Evolutionary conservation across 208 protist species (phyloP).

Genomic region (Hexamita inflata): DNA sequence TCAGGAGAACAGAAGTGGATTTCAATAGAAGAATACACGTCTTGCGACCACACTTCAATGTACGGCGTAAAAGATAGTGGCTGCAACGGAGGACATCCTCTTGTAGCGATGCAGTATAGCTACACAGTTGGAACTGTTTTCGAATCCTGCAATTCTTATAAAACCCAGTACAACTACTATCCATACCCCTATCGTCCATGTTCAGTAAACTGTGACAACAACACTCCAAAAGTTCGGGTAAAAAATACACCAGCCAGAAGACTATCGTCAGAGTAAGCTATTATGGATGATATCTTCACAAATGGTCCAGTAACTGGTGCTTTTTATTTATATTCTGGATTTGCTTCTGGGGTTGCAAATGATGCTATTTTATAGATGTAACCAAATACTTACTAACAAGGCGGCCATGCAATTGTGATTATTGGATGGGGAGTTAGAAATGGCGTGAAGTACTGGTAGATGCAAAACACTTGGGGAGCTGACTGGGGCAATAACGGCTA

Average conservation of each 20-base stretch:
- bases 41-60: background rate
- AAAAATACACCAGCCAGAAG: background rate
- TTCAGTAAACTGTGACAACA: background rate
- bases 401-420: conserved; percentile 33
- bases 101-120: background rate
- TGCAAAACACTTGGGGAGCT: conserved; percentile 40
- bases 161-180: background rate
- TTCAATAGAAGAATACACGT: background rate
- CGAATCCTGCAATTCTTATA: background rate
- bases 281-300: background rate
- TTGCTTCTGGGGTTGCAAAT: no score
- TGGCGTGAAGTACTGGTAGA: conserved; percentile 37
- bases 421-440: conserved; percentile 36
- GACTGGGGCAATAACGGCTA: conserved; percentile 44
- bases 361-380: no score
- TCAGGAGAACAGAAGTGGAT: background rate
- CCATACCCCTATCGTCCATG: background rate
- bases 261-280: background rate
- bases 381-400: no score
- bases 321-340: background rate
- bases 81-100: background rate
- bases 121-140: background rate
- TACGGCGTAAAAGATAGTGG: background rate
- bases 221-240: background rate
- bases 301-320: conserved; percentile 8